Evolutionary conservation across 345 rosid genomes (phyloP), one percentile per base, ranked within the genome.

Genomic region (Populus euphratica): DNA sequence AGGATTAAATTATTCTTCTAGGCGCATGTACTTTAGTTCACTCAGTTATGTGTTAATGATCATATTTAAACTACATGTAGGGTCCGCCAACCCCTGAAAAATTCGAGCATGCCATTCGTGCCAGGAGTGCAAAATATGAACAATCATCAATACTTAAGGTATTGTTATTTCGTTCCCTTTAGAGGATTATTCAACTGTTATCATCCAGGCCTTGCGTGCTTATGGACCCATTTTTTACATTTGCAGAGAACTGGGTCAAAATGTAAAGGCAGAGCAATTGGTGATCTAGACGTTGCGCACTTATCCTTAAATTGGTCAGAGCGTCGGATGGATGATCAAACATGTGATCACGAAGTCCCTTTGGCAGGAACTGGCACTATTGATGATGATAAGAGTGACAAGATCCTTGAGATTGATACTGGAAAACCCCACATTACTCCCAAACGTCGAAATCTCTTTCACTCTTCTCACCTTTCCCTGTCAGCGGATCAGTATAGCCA

Each of bases 51-150:
- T 7, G 63, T 23, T 56, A 8, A 23, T 8, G 64, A 59, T 59
- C 64, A 59, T 23, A 23, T 10, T 59, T 59, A 47, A 66, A 71
- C 69, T 56, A 21, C n/a, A 17, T 75, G 33, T 83, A 96, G 98
- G 94, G 94, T 71, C 99, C 94, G 64, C 88, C 90, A 25, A 96
- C 99, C 33, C 95, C 94, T 6, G 94, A 93, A 81, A 93, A 96
- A 64, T 85, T 83, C 27, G 96, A 93, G 79, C 86, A 87, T 77
- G 81, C 82, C 0, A 79, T 82, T 78, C 86, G 91, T 52, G 81
- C 82, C 5, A 88, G 84, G 85, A 86, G 86, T 71, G 69, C 86
- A 70, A 95, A 89, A 39, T 78, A 77, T 69, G 87, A 85, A 44
- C 91, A 82, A 31, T 86, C 92, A 62, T 86, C 90, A 64, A 65